These are phyloP conservation scores for Lactarius pseudohatsudake DNA, from an alignment of 768 basidiomycete genomes.

Conservation along the genomic window DNA sequence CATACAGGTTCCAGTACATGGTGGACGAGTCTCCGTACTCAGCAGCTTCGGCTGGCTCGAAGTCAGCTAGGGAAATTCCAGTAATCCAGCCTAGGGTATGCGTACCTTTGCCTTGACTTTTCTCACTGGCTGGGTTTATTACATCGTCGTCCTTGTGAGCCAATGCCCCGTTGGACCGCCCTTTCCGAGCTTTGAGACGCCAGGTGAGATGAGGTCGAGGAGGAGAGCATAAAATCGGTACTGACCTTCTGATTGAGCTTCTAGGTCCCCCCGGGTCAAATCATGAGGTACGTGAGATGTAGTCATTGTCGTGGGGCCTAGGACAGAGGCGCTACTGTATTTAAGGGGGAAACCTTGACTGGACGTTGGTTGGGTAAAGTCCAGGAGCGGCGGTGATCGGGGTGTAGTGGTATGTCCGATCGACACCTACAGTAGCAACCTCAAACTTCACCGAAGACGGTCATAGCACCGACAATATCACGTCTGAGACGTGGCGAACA, in stretches of 20 bases:
- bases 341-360: not conserved
- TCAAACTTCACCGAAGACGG: not conserved
- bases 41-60: not conserved
- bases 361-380: not conserved
- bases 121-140: not conserved
- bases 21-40: slow-evolving; percentile 19
- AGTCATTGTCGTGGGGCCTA: not conserved
- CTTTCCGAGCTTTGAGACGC: not conserved
- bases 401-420: not conserved
- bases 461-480: not conserved
- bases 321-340: not conserved
- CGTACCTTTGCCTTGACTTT: not conserved
- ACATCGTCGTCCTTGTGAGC: too few species aligned
- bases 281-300: not conserved
- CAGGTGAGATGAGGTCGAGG: not conserved
- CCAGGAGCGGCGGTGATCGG: not conserved
- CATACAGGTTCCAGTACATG: slow-evolving; percentile 26
- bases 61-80: not conserved
- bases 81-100: not conserved
- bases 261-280: not conserved
- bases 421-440: not conserved
- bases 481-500: not conserved
- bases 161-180: too few species aligned
- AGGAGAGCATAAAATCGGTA: not conserved
- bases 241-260: not conserved